phyloP scores from a whole-genome alignment of 257 asterid genomes.

The Pogostemon cablin region DNA sequence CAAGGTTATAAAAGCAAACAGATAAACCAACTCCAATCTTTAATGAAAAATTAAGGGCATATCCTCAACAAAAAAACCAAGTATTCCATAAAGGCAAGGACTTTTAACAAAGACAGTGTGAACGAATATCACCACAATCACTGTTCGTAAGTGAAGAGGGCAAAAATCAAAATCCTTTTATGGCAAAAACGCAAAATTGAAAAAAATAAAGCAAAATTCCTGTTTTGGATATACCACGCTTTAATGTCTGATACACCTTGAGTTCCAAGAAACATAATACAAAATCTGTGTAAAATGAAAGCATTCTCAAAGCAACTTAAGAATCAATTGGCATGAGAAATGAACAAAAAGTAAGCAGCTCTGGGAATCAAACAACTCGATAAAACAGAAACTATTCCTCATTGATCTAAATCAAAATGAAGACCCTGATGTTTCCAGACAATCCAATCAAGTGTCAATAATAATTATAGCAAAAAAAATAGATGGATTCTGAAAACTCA shows the following conservation, averaged over 20 bases:
- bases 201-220: not conserved
- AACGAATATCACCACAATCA: too few relatives aligned
- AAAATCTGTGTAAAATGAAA: not conserved
- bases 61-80: not conserved
- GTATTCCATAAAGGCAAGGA: not conserved
- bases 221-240: constrained; percentile 10
- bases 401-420: too few relatives aligned
- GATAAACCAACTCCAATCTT: not conserved
- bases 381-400: not conserved
- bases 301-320: not conserved
- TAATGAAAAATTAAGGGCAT: not conserved
- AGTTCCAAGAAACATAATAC: not conserved
- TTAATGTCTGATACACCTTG: not conserved
- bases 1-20: not conserved
- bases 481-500: not conserved
- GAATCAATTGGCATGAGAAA: constrained; percentile 24
- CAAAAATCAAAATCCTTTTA: constrained; percentile 3
- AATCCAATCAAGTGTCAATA: too few relatives aligned
- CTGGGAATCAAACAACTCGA: constrained; percentile 18
- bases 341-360: constrained; percentile 23
- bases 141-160: not conserved
- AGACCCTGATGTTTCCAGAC: too few relatives aligned
- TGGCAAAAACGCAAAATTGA: not conserved
- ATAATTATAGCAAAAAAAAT: too few relatives aligned
- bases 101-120: not conserved